These are phyloP conservation scores for Wickerhamomyces kurtzmanii DNA, from an alignment of 805 yeast species.

Conservation along the genomic window DNA sequence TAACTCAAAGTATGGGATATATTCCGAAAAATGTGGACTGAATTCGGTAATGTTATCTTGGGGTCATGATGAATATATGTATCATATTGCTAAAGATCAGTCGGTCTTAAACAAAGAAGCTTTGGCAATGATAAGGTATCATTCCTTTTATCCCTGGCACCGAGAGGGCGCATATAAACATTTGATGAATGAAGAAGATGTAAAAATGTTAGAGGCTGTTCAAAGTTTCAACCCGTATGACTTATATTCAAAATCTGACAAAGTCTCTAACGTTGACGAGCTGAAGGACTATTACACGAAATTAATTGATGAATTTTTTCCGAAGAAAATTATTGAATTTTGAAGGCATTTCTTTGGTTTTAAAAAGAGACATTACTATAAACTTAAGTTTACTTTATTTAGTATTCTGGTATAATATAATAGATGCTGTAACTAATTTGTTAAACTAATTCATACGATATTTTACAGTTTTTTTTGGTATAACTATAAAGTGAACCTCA, in stretches of 20 bases:
- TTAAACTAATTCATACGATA: too few relatives aligned
- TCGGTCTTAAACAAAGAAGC: slow-evolving; percentile 57
- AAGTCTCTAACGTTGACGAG: slow-evolving; percentile 35
- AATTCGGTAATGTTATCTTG: slow-evolving; percentile 65
- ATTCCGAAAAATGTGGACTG: slow-evolving; percentile 53
- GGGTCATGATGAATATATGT: slow-evolving; percentile 80
- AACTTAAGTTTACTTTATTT: background rate
- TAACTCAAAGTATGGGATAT: slow-evolving; percentile 57
- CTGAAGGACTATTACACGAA: slow-evolving; percentile 51
- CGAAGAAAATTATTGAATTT: slow-evolving; percentile 45
- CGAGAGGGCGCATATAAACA: slow-evolving; percentile 57
- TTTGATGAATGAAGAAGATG: slow-evolving; percentile 55
- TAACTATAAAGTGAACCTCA: too few relatives aligned
- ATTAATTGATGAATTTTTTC: slow-evolving; percentile 60
- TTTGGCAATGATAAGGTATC: slow-evolving; percentile 66
- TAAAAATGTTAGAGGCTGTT: slow-evolving; percentile 51
- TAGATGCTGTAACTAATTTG: too few relatives aligned
- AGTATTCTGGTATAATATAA: background rate
- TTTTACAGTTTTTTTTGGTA: too few relatives aligned
- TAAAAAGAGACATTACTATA: background rate
- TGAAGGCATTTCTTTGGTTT: slow-evolving; percentile 13
- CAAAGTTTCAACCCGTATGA: slow-evolving; percentile 61
- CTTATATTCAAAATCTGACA: slow-evolving; percentile 52
- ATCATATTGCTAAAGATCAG: slow-evolving; percentile 56
- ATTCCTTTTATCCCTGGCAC: slow-evolving; percentile 72